A percentile compares a stretch with the other conserved stretches of the same genome.
These are phyloP conservation scores for Macadamia tetraphylla DNA, from an alignment of 164 flowering plant species.

Conservation along the genomic window DNA sequence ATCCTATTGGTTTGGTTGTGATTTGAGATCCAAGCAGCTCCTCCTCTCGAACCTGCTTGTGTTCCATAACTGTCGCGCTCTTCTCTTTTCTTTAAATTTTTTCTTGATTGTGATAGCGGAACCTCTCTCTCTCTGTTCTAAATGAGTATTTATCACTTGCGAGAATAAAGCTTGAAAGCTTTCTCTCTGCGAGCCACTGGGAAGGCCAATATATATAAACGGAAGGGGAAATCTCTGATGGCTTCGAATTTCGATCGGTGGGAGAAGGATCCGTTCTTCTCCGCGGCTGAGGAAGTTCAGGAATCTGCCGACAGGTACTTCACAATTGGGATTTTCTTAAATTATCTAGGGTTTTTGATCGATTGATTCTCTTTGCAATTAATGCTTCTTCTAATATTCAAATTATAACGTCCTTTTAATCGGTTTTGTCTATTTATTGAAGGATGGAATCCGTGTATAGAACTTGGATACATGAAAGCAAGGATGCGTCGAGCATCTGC, in stretches of 20 bases:
- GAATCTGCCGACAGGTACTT: slow-evolving; percentile 85
- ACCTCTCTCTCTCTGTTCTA: too few species aligned
- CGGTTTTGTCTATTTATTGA: slow-evolving; percentile 14
- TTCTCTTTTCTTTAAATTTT: too few species aligned
- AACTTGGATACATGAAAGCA: slow-evolving; percentile 68
- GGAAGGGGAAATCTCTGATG: slow-evolving; percentile 26
- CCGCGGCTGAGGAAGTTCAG: slow-evolving; percentile 91
- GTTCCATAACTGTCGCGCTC: too few species aligned
- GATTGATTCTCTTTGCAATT: background rate
- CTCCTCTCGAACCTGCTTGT: too few species aligned
- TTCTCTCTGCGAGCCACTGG: too few species aligned
- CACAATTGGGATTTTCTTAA: background rate
- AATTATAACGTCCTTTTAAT: slow-evolving; percentile 1
- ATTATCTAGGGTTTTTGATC: background rate
- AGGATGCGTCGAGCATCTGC: slow-evolving; percentile 36
- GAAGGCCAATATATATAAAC: too few species aligned
- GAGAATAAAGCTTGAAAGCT: too few species aligned
- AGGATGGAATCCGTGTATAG: slow-evolving; percentile 95
- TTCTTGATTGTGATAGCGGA: too few species aligned
- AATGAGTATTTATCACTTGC: too few species aligned
- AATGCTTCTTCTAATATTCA: background rate
- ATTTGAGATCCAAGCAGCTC: too few species aligned
- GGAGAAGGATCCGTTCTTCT: slow-evolving; percentile 93
- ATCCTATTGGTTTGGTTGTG: too few species aligned
- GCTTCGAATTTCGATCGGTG: slow-evolving; percentile 71